A percentile compares a stretch with the other conserved stretches of the same genome.
phyloP scores from a whole-genome alignment of 345 rosid genomes.

The Gossypium raimondii region DNA sequence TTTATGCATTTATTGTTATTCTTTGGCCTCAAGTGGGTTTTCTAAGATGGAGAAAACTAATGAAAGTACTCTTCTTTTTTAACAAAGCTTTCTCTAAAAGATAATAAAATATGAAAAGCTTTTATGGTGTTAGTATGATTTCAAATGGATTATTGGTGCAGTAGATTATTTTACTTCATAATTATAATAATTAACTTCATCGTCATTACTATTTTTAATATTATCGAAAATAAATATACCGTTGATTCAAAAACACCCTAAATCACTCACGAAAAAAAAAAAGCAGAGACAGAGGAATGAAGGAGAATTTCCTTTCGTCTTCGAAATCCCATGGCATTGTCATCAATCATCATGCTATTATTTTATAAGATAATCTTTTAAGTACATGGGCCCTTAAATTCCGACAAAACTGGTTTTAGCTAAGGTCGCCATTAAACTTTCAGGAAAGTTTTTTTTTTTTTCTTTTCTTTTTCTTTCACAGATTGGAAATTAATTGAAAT shows the following conservation, averaged over 20 bases:
- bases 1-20: too few species aligned
- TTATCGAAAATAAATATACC: too few species aligned
- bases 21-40: too few species aligned
- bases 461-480: not conserved
- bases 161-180: accelerated
- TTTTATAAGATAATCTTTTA: not conserved
- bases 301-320: not conserved
- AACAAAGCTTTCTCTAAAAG: too few species aligned
- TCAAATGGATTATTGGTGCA: too few species aligned
- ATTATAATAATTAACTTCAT: too few species aligned
- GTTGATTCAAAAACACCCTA: too few species aligned
- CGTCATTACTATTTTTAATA: too few species aligned
- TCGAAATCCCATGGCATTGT: not conserved
- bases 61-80: too few species aligned
- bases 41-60: too few species aligned
- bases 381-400: not conserved
- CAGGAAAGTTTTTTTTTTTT: not conserved
- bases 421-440: not conserved
- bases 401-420: not conserved
- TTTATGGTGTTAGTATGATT: too few species aligned
- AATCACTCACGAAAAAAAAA: not conserved
- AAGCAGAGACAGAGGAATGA: not conserved
- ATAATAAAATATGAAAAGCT: too few species aligned
- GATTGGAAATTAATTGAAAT: not conserved
- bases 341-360: not conserved